Base-by-base conservation (phyloP, 1,139 yeast genomes). In the Ogataea hybrid region DNA sequence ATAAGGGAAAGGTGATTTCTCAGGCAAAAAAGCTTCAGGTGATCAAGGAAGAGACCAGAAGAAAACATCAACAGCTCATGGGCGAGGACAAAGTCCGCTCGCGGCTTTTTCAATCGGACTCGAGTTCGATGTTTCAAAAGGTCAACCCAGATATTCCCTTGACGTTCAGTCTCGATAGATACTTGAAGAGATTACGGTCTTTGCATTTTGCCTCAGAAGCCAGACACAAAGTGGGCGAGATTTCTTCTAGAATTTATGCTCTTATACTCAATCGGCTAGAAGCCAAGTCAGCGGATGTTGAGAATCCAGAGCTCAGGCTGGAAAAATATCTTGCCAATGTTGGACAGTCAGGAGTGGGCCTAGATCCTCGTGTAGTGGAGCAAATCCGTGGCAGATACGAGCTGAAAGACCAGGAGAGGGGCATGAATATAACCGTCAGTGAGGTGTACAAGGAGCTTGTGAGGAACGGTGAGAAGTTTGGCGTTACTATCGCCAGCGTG, bases 1-100 rank as follows among this genome's bases (percentile, higher is more conserved):
- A 48, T 33, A 46, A 53, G 16, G 46, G 51, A 34, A 50, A 52
- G 37, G 42, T 54, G 8, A 51, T 71, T 21, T 73, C 79, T 16
- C 94, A 85, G 56, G 67, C 84, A 39, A 84, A 81, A 57, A 71
- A 84, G 46, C 72, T 78, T 15, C 69, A 71, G 4, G 85, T 81
- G 46, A 88, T 90, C 5, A 82, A 78, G 50, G 78, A 75, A 16
- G 71, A 69, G 40, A 78, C 92, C 0, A 79, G 75, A 53, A 54
- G 43, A 56, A 49, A 30, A 53, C 51, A 59, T 15, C 77, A 70
- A 49, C 38, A 41, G 22, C 65, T 70, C 37, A 48, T 63, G 5
- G 65, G 64, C 12, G 53, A 73, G 28, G 54, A 75, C 35, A 69
- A 68, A 21, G 44, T 59, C 15, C 55, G 59, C 15, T 61, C 72